These are phyloP conservation scores for Entonaema liquescens DNA, from an alignment of 495 filamentous ascomycete species.

Conservation along the genomic window DNA sequence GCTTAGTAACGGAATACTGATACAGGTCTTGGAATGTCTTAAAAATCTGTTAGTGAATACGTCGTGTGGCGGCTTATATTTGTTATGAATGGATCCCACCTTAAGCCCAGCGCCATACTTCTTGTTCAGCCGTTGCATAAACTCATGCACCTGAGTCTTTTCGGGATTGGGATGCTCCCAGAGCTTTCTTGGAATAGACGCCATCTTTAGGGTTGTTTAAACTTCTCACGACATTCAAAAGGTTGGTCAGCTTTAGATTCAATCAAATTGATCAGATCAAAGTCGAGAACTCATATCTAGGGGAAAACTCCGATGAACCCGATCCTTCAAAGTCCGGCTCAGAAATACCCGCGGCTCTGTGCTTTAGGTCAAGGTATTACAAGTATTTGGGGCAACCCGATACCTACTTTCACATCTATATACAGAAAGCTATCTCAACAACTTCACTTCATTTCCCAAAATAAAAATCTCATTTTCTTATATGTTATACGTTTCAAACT, in stretches of 20 bases:
- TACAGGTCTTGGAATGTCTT: slow-evolving; percentile 72
- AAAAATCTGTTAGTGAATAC: slow-evolving; percentile 9
- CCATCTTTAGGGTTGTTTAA: slow-evolving; percentile 12
- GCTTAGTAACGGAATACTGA: slow-evolving; percentile 66
- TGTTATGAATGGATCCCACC: slow-evolving; percentile 41
- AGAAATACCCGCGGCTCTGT: slow-evolving; percentile 9
- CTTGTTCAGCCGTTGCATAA: slow-evolving; percentile 60
- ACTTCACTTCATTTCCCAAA: background rate
- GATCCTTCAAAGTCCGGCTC: background rate
- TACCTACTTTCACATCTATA: background rate
- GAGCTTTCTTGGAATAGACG: slow-evolving; percentile 57
- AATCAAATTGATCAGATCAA: background rate
- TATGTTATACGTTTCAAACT: background rate
- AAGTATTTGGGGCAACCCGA: background rate
- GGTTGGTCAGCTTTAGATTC: slow-evolving; percentile 3
- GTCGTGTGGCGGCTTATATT: background rate
- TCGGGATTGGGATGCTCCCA: slow-evolving; percentile 66
- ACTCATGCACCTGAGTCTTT: slow-evolving; percentile 59
- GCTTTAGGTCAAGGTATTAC: background rate
- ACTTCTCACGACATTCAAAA: slow-evolving; percentile 5
- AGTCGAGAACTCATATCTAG: background rate
- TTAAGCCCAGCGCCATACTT: slow-evolving; percentile 54
- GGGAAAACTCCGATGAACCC: background rate
- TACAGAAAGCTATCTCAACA: background rate
- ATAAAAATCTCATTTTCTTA: background rate